Evolutionary conservation across 2,329 filamentous ascomycete species (phyloP).

Genomic region (Aspergillus fumigatiaffinis): DNA sequence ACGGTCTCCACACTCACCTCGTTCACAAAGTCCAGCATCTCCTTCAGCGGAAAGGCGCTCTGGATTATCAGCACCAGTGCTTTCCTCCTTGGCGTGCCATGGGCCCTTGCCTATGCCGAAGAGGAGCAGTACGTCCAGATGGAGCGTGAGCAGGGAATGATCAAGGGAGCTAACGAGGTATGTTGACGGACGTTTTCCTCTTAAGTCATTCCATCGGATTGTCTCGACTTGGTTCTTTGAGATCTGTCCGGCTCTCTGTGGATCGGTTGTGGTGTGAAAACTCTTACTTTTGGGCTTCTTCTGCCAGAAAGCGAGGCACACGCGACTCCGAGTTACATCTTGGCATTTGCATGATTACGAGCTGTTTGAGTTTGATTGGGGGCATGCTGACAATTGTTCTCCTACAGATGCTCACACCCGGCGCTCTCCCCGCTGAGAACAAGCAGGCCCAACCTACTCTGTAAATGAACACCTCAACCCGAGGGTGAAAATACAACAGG

Average conservation of each 20-base stretch:
- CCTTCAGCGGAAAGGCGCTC: conserved; percentile 76
- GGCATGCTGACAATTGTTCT: not conserved
- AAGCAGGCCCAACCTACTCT: conserved; percentile 31
- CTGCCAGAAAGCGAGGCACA: not conserved
- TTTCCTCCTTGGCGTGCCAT: conserved; percentile 86
- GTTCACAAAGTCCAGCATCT: conserved; percentile 44
- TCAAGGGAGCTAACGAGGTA: conserved; percentile 82
- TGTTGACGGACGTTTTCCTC: conserved; percentile 21
- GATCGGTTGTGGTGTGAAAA: conserved; percentile 6
- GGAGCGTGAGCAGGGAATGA: conserved; percentile 96
- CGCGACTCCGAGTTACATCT: not conserved
- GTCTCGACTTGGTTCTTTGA: not conserved
- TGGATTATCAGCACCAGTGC: conserved; percentile 91
- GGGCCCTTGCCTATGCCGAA: conserved; percentile 87
- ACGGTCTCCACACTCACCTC: conserved; percentile 47
- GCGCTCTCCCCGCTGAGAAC: conserved; percentile 24
- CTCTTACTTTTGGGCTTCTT: not conserved
- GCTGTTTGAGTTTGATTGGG: not conserved
- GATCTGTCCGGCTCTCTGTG: not conserved
- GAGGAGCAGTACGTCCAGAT: conserved; percentile 96
- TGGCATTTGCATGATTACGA: not conserved
- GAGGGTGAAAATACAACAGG: conserved; percentile 19
- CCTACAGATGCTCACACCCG: conserved; percentile 42
- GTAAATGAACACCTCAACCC: conserved; percentile 28
- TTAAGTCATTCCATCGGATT: not conserved